These are phyloP conservation scores for Cryptococcus sp. DNA, from an alignment of 1,284 basidiomycete species.

Conservation along the genomic window DNA sequence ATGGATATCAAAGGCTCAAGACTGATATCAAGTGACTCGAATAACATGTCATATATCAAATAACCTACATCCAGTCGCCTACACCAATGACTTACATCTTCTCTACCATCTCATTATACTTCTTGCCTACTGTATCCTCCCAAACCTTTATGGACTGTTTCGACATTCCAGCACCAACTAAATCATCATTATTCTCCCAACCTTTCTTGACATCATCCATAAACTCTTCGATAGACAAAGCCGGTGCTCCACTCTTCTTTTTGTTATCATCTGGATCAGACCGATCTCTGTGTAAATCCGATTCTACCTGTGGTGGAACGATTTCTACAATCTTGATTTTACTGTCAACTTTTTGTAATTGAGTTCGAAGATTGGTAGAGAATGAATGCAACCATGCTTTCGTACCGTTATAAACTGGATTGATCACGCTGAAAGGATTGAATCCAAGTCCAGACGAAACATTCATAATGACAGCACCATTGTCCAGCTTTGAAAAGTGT, in stretches of 20 bases:
- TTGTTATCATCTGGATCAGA: constrained; percentile 30
- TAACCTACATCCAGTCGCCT: neutral
- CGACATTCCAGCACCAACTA: constrained; percentile 12
- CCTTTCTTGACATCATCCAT: constrained; percentile 23
- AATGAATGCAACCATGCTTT: constrained; percentile 27
- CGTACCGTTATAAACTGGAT: constrained; percentile 26
- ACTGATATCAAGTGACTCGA: no score
- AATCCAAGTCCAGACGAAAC: constrained; percentile 24
- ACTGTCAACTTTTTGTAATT: constrained; percentile 10
- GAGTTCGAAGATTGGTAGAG: constrained; percentile 19
- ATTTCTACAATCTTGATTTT: constrained; percentile 29
- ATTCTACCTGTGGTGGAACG: constrained; percentile 27
- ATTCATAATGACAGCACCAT: constrained; percentile 27
- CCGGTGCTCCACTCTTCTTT: constrained; percentile 10
- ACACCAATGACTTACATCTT: no score
- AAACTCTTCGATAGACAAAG: constrained; percentile 23
- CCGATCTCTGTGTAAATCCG: constrained; percentile 27
- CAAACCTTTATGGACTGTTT: constrained; percentile 11
- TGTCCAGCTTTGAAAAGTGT: constrained; percentile 14
- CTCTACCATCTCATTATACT: constrained; percentile 15
- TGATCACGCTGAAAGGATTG: constrained; percentile 21
- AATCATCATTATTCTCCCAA: constrained; percentile 21
- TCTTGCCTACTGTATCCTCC: constrained; percentile 14
- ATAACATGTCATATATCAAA: neutral
- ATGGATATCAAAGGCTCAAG: no score